A percentile compares a stretch with the other conserved stretches of the same genome.
Conservation (phyloP, 2,329 filamentous ascomycete genomes). For the Hymenoscyphus fructigenus region DNA sequence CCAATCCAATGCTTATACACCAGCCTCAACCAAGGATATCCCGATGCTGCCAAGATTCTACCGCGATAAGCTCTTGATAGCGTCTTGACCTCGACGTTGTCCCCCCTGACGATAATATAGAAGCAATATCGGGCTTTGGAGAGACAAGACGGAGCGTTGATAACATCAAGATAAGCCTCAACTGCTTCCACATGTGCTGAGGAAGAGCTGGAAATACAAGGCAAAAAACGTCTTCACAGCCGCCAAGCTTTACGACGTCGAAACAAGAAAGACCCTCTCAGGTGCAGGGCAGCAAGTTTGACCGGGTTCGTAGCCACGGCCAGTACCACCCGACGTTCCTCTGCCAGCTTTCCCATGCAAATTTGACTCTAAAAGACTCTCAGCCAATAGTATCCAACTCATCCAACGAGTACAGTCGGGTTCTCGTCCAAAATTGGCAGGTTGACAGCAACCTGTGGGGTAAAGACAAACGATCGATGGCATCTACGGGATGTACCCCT, state of each 20-base stretch:
- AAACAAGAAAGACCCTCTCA: not conserved
- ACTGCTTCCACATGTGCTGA: not conserved
- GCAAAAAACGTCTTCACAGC: not conserved
- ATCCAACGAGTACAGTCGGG: not conserved
- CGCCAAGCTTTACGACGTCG: not conserved
- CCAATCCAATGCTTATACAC: not conserved
- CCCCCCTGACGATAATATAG: not conserved
- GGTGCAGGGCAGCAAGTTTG: not conserved
- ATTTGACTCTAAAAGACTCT: not conserved
- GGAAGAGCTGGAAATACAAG: not conserved
- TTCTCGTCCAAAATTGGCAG: slow-evolving; percentile 2
- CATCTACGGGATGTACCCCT: not conserved
- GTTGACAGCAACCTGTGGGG: slow-evolving; percentile 7
- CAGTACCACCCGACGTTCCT: not conserved
- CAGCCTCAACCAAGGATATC: slow-evolving; percentile 1
- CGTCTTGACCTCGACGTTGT: not conserved
- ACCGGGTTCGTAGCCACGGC: not conserved
- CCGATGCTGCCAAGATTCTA: slow-evolving; percentile 11
- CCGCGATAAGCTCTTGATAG: slow-evolving; percentile 18
- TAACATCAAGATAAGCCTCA: not conserved
- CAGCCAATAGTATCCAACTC: not conserved
- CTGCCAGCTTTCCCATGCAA: not conserved
- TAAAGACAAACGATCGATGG: not conserved
- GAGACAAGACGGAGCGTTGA: not conserved
- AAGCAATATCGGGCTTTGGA: slow-evolving; percentile 1